These are phyloP conservation scores for Fusarium illudens DNA, from an alignment of 2,329 filamentous ascomycete species.

Conservation along the genomic window DNA sequence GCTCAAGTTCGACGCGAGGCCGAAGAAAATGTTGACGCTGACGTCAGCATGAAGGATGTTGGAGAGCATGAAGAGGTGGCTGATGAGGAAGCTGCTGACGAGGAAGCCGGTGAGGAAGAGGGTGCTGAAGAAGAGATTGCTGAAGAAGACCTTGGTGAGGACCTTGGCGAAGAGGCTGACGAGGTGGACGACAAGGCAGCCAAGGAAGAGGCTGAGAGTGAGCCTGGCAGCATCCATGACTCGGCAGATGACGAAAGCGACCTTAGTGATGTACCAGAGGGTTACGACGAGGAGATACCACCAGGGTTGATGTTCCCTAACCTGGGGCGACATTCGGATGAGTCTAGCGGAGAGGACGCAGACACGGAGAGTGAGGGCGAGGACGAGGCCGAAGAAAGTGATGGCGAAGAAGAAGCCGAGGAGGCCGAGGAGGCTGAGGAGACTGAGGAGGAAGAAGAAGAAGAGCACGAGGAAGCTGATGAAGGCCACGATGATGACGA, in stretches of 20 bases:
- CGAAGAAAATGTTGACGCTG: constrained; percentile 43
- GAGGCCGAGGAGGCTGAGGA: constrained; percentile 23
- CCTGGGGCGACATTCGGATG: constrained; percentile 46
- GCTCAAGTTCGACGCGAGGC: constrained; percentile 50
- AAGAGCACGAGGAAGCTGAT: constrained; percentile 25
- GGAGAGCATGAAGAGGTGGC: constrained; percentile 44
- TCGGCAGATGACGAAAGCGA: constrained; percentile 76
- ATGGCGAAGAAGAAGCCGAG: constrained; percentile 29
- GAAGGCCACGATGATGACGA: constrained; percentile 27
- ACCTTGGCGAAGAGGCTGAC: constrained; percentile 48
- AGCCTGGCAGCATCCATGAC: constrained; percentile 66
- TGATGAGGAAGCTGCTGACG: constrained; percentile 41
- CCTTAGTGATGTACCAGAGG: constrained; percentile 69
- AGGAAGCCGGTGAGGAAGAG: constrained; percentile 42
- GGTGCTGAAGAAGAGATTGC: constrained; percentile 40
- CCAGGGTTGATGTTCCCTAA: constrained; percentile 63
- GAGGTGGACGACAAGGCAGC: constrained; percentile 44
- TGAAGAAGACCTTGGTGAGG: constrained; percentile 45
- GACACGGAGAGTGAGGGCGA: constrained; percentile 50
- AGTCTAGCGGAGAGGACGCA: constrained; percentile 48
- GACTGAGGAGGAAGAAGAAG: constrained; percentile 4
- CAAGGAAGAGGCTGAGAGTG: constrained; percentile 44
- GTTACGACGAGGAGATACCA: constrained; percentile 66
- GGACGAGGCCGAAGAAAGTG: constrained; percentile 35
- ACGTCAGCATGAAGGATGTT: constrained; percentile 57